phyloP scores from a whole-genome alignment of 768 basidiomycete species.

The Termitomyces sp. region DNA sequence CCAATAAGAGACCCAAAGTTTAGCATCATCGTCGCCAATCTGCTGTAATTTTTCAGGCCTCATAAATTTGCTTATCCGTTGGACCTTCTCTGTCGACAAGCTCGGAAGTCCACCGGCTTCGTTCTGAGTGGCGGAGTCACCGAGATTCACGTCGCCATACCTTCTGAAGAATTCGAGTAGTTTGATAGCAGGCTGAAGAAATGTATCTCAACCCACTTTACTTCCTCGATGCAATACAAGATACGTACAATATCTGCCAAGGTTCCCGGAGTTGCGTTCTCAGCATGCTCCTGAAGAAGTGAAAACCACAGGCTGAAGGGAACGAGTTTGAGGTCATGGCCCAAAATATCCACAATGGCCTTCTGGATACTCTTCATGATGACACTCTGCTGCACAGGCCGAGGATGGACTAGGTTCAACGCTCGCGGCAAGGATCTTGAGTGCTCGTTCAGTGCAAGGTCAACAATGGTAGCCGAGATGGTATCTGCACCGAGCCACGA shows the following conservation, averaged over 20 bases:
- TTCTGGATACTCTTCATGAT: conserved; percentile 4
- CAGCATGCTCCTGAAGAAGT: conserved; percentile 6
- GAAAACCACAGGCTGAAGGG: conserved; percentile 15
- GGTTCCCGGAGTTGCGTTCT: neutral
- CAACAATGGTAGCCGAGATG: conserved; percentile 21
- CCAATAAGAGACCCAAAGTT: conserved; percentile 10
- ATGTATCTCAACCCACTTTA: neutral
- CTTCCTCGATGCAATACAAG: too few relatives aligned
- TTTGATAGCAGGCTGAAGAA: conserved; percentile 26
- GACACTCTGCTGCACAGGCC: conserved; percentile 21
- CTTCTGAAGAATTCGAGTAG: conserved; percentile 25
- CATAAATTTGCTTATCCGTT: neutral
- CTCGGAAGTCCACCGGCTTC: conserved; percentile 9
- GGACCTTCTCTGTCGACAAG: conserved; percentile 5
- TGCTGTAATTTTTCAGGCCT: neutral
- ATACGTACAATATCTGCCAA: conserved; percentile 4
- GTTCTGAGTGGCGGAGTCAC: neutral
- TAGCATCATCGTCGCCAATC: conserved; percentile 2
- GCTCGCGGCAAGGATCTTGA: conserved; percentile 11
- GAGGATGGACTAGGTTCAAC: conserved; percentile 28
- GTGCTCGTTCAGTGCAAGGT: conserved; percentile 19
- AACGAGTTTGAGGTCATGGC: conserved; percentile 1
- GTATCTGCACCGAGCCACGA: conserved; percentile 25
- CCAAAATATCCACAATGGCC: conserved; percentile 1
- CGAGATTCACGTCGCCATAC: conserved; percentile 11